These are phyloP conservation scores for Phytophthora hibernalis DNA, from an alignment of 352 stramenopile genomes.

Conservation along the genomic window DNA sequence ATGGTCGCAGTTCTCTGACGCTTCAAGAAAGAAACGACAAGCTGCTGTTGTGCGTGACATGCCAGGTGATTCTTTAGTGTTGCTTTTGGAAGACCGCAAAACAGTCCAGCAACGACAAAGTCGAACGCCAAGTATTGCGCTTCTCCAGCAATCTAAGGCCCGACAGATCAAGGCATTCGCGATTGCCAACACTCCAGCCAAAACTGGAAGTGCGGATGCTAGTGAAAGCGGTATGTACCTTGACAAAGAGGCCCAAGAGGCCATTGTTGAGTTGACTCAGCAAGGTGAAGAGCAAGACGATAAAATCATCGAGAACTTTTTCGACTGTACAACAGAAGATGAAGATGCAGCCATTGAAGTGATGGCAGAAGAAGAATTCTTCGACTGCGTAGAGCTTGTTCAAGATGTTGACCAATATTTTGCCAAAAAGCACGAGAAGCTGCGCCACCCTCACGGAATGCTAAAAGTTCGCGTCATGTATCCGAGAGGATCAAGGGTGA, in stretches of 20 bases:
- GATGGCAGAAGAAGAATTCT: conserved; percentile 84
- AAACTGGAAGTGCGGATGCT: background rate
- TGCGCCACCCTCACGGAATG: conserved; percentile 14
- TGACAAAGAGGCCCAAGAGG: conserved; percentile 32
- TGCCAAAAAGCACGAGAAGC: conserved; percentile 28
- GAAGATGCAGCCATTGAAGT: conserved; percentile 64
- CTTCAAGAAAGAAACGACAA: conserved; percentile 63
- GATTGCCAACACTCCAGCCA: conserved; percentile 20
- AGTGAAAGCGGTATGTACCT: conserved; percentile 19
- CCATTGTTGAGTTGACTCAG: conserved; percentile 38
- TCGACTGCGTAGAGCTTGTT: conserved; percentile 75
- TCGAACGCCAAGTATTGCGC: conserved; percentile 37
- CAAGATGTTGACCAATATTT: conserved; percentile 64
- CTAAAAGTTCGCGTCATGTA: conserved; percentile 38
- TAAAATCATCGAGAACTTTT: conserved; percentile 76
- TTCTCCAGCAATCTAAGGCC: conserved; percentile 41
- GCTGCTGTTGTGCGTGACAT: conserved; percentile 79
- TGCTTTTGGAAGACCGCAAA: conserved; percentile 75
- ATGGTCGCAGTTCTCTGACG: conserved; percentile 82
- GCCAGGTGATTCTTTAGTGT: conserved; percentile 72
- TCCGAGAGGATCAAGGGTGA: conserved; percentile 59
- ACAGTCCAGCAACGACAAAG: conserved; percentile 35
- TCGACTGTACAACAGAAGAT: conserved; percentile 63
- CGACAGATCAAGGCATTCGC: conserved; percentile 41
- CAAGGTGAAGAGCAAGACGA: conserved; percentile 45